These are phyloP conservation scores for Stephanodiscus minutulus DNA, from an alignment of 108 stramenopile genomes.

Conservation along the genomic window DNA sequence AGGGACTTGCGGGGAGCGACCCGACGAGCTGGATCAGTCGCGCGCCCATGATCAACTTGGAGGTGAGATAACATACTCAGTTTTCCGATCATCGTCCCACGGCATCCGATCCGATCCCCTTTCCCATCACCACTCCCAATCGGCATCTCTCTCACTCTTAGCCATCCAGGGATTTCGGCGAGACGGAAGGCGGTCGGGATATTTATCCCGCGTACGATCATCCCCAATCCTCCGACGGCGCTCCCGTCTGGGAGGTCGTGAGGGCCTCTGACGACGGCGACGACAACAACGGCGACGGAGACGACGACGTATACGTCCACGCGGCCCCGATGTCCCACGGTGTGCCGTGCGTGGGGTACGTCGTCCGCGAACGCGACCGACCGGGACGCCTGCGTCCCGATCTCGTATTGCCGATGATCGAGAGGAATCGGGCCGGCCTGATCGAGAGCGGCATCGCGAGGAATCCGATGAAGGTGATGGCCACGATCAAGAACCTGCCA, in stretches of 20 bases:
- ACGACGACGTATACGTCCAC: conserved; percentile 74
- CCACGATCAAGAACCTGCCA: conserved; percentile 79
- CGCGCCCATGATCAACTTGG: conserved; percentile 61
- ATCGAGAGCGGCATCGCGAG: conserved; percentile 60
- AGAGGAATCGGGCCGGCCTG: conserved; percentile 74
- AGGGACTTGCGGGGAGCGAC: conserved; percentile 71
- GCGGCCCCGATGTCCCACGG: conserved; percentile 96
- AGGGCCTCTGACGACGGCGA: conserved; percentile 25
- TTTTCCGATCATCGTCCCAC: no score
- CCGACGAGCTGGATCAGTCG: conserved; percentile 72
- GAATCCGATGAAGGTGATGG: conserved; percentile 87
- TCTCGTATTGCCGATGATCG: conserved; percentile 74
- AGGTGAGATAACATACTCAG: conserved; percentile 44
- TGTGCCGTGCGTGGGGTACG: conserved; percentile 94
- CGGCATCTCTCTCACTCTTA: background rate
- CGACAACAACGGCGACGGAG: conserved; percentile 78
- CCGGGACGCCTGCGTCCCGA: conserved; percentile 86
- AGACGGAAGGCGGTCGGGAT: conserved; percentile 51
- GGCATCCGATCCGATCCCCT: no score
- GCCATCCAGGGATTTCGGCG: conserved; percentile 45
- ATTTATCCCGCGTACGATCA: conserved; percentile 83
- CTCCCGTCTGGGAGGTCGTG: conserved; percentile 87
- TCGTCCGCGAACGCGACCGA: conserved; percentile 77
- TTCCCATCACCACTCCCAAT: background rate
- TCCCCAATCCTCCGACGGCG: conserved; percentile 65